phyloP scores from a whole-genome alignment of 805 yeast genomes.

The Candida nitratophila region DNA sequence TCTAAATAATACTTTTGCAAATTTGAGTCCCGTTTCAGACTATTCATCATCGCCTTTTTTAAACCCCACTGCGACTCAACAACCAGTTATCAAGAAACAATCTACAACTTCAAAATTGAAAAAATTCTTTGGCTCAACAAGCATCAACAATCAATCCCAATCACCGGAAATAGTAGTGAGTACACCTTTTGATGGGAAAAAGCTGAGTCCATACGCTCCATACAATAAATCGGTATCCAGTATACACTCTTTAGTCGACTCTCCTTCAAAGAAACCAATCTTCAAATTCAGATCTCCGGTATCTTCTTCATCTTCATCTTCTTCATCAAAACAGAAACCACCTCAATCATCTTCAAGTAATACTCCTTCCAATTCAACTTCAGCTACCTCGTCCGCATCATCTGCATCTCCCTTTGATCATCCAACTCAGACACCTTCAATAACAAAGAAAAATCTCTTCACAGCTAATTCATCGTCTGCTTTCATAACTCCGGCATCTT shows the following conservation, averaged over 20 bases:
- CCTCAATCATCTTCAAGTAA: slow-evolving; percentile 6
- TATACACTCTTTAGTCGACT: slow-evolving; percentile 8
- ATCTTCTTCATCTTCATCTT: slow-evolving; percentile 3
- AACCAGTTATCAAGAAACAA: slow-evolving; percentile 8
- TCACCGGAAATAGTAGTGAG: slow-evolving; percentile 1
- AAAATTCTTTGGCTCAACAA: slow-evolving; percentile 13
- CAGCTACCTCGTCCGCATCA: not conserved
- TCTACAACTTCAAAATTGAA: slow-evolving; percentile 18
- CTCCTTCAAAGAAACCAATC: slow-evolving; percentile 14
- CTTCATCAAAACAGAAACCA: slow-evolving; percentile 9
- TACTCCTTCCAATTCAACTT: not conserved
- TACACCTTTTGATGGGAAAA: slow-evolving; percentile 15
- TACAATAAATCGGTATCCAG: too few relatives aligned
- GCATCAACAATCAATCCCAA: not conserved
- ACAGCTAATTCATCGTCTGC: slow-evolving; percentile 6
- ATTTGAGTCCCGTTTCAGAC: slow-evolving; percentile 11
- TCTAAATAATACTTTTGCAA: slow-evolving; percentile 2
- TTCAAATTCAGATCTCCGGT: not conserved
- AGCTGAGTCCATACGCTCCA: slow-evolving; percentile 6
- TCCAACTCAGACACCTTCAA: not conserved
- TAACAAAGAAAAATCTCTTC: not conserved
- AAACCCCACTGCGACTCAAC: slow-evolving; percentile 8
- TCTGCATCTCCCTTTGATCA: not conserved
- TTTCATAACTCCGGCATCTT: slow-evolving; percentile 47
- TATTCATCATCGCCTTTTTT: slow-evolving; percentile 17